Evolutionary conservation across 257 asterid species (phyloP).

Genomic region (Solanum commersonii): DNA sequence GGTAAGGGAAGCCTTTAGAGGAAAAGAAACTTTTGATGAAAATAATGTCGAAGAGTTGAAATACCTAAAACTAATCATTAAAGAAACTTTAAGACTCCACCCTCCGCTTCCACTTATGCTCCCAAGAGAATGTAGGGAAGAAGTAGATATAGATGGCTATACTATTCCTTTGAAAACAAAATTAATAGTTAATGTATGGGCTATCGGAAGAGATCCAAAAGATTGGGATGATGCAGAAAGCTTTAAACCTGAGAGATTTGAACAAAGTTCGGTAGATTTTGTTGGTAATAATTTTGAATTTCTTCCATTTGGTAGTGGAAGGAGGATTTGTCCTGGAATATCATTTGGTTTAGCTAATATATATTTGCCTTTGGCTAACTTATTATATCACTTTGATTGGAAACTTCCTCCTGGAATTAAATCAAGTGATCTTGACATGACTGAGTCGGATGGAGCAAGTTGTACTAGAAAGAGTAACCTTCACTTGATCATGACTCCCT

Average conservation of each 20-base stretch:
- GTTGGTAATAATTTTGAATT: background rate
- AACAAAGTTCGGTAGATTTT: background rate
- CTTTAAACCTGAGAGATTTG: background rate
- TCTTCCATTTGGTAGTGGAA: constrained; percentile 6
- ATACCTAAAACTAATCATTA: background rate
- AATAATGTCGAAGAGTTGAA: background rate
- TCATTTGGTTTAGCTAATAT: background rate
- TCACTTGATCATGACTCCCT: background rate
- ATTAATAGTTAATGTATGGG: background rate
- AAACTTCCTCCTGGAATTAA: background rate
- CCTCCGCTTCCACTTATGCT: background rate
- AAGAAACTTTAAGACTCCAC: constrained; percentile 8
- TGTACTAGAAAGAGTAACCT: background rate
- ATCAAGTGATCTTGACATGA: background rate
- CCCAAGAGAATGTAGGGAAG: constrained; percentile 3
- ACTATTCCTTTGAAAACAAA: background rate
- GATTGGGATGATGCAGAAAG: background rate
- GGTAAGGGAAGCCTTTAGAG: background rate
- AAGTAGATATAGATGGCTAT: background rate
- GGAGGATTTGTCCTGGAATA: constrained; percentile 6
- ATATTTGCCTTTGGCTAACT: background rate
- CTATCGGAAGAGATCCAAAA: constrained; percentile 2
- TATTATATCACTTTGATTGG: constrained; percentile 7
- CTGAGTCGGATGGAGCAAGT: background rate
- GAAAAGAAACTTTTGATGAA: background rate